Base-by-base conservation (phyloP, 2,329 filamentous ascomycete species). In the Blumeriella jaapii region DNA sequence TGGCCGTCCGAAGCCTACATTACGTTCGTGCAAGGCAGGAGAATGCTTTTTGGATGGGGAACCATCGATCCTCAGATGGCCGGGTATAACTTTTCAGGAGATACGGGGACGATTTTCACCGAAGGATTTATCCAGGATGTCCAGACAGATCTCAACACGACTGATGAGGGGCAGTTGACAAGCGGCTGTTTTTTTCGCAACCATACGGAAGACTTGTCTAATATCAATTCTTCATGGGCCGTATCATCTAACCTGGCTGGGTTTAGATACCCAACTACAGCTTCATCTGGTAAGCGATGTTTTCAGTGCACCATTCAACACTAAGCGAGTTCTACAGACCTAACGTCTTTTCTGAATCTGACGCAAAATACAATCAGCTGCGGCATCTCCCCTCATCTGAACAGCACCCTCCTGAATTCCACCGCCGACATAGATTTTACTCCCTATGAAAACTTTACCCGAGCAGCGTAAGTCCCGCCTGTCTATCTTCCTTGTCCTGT, bases 1-100 rank as follows among this genome's bases (percentile, higher is more conserved):
- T 81, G 76, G 76, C 76, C 76, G 0, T 68, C 65, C n/a, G 67
- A 72, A 45, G 62, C 64, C 13, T 74, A 65, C 45, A 55, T 78
- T 20, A 69, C 74, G 44, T 62, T 77, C 28, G 59, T 61, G 2
- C 58, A 63, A 29, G 61, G 62, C n/a, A 65, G 65, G 44, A 61
- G 75, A 19, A 46, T 79, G 2, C 48, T 80, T 2, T 52, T 70
- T 6, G 63, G 65, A 23, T 74, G 70, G 50, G 74, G 74, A 1
- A 58, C 52, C 0, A 52, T 78, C 4, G 74, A 76, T 50, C 56
- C 69, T 2, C 69, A 77, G 36, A 68, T 79, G 60, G 43, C 50
- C 7, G 53, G 47, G 2, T 79, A 79, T 49, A 62, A 78, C 44
- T 61, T 68, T n/a, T 54, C 51, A 2, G 57, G 48, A n/a, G 73